Conservation (phyloP, 345 rosid genomes). For the Eucalyptus polybractea region DNA sequence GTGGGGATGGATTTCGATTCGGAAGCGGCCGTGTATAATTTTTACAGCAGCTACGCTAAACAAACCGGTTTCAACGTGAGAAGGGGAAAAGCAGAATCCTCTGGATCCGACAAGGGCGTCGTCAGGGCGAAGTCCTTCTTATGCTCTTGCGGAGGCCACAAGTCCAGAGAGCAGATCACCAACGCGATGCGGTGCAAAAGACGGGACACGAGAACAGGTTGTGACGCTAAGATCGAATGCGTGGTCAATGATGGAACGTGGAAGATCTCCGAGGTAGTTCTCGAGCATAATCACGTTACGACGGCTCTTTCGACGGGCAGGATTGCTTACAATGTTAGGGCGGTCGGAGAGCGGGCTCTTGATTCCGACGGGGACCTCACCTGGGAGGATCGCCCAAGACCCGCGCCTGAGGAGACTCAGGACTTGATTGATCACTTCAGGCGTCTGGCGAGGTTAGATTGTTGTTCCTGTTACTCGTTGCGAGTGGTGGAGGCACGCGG, state of each 20-base stretch:
- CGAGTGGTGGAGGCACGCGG: background rate
- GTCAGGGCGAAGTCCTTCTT: background rate
- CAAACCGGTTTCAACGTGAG: background rate
- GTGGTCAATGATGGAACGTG: background rate
- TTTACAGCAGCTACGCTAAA: background rate
- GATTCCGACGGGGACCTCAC: background rate
- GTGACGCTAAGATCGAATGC: background rate
- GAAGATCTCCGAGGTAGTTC: background rate
- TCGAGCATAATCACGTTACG: background rate
- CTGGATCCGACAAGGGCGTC: background rate
- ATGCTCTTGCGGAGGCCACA: background rate
- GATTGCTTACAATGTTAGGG: background rate
- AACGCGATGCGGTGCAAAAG: background rate
- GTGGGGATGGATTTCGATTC: background rate
- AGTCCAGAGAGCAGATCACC: background rate
- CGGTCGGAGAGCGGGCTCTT: background rate
- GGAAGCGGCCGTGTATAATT: background rate
- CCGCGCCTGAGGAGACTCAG: background rate
- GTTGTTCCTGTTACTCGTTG: background rate
- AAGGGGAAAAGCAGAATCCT: background rate
- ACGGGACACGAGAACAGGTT: background rate
- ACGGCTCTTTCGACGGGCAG: background rate
- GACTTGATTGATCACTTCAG: background rate
- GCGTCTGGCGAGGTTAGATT: background rate
- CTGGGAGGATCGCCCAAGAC: background rate